Conservation (phyloP, 345 rosid genomes). For the Acer negundo region DNA sequence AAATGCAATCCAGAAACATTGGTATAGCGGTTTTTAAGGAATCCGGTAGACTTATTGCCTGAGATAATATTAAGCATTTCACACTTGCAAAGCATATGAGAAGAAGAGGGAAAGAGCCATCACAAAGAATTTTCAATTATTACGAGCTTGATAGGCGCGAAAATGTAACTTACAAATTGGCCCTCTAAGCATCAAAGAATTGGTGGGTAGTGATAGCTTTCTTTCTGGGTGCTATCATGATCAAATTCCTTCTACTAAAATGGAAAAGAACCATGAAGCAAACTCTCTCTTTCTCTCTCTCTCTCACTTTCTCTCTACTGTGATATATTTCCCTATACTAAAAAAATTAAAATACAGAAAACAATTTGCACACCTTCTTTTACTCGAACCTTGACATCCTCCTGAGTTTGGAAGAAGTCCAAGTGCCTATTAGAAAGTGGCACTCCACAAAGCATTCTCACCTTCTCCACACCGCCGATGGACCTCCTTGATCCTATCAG, state of each 20-base stretch:
- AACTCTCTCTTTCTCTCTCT: constrained; percentile 8
- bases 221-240: constrained; percentile 20
- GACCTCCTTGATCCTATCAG: constrained; percentile 86
- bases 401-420: constrained; percentile 42
- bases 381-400: constrained; percentile 18
- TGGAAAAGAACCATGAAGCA: constrained; percentile 31
- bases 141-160: constrained; percentile 33
- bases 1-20: not conserved
- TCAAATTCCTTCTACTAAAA: constrained; percentile 34
- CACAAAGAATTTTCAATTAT: constrained; percentile 29
- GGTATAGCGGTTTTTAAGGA: not conserved
- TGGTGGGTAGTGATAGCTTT: constrained; percentile 21
- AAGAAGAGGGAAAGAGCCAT: constrained; percentile 11
- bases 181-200: constrained; percentile 49
- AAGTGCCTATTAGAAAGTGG: constrained; percentile 48
- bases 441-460: constrained; percentile 84
- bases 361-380: constrained; percentile 17
- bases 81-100: not conserved
- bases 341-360: constrained; percentile 19
- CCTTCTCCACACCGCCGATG: constrained; percentile 94
- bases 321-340: constrained; percentile 29
- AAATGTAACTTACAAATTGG: constrained; percentile 47
- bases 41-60: not conserved
- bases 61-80: not conserved
- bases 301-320: constrained; percentile 20